Conservation (phyloP, 2,329 filamentous ascomycete species). For the Pseudonectria buxi region DNA sequence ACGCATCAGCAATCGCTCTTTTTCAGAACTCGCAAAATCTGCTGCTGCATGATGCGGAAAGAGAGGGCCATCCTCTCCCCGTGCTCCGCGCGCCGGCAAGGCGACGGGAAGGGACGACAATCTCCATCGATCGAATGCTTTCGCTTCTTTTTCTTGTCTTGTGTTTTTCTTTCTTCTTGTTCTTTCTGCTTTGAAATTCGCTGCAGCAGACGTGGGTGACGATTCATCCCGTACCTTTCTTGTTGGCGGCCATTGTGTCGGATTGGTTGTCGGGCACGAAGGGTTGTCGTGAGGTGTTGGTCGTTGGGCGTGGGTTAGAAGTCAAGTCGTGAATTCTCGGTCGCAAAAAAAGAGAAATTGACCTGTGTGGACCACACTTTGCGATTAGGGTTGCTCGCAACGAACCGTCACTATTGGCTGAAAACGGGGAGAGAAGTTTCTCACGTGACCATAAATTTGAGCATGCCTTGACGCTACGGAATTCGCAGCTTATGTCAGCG, state of each 20-base stretch:
- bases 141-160: conserved; percentile 9
- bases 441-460: background rate
- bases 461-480: background rate
- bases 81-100: too few species aligned
- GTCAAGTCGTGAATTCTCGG: conserved; percentile 11
- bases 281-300: conserved; percentile 17
- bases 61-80: conserved; percentile 1
- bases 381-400: conserved; percentile 18
- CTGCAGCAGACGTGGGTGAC: conserved; percentile 6
- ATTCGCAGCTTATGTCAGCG: background rate
- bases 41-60: conserved; percentile 59
- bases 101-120: conserved; percentile 6
- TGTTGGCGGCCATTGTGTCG: conserved; percentile 30
- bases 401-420: conserved; percentile 6
- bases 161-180: conserved; percentile 7
- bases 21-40: conserved; percentile 68
- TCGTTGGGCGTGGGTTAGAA: conserved; percentile 16
- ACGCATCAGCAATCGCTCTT: conserved; percentile 68
- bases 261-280: conserved; percentile 18
- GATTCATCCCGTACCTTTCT: conserved; percentile 42
- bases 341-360: conserved; percentile 15
- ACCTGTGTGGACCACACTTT: conserved; percentile 14
- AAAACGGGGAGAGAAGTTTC: background rate
- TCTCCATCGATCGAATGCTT: conserved; percentile 9
- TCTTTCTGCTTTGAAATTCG: background rate